A percentile compares a stretch with the other conserved stretches of the same genome.
These are phyloP conservation scores for Prinsepia uniflora DNA, from an alignment of 306 rosid species.

Conservation along the genomic window DNA sequence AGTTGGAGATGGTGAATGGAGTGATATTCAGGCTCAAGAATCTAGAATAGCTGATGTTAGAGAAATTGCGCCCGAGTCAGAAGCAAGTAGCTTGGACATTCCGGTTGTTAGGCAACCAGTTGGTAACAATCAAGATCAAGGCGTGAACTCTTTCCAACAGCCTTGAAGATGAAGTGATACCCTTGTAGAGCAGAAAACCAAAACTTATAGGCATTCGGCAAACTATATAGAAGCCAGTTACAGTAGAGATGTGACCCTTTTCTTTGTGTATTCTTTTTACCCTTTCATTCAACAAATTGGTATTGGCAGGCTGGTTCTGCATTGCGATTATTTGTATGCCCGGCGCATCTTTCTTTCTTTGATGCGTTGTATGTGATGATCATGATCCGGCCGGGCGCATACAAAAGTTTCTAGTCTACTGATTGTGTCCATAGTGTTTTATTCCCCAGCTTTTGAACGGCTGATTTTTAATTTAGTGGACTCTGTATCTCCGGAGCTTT, in stretches of 20 bases:
- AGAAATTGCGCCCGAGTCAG: slow-evolving; percentile 71
- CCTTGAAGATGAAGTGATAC: slow-evolving; percentile 40
- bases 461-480: not conserved
- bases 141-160: slow-evolving; percentile 52
- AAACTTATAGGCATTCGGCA: slow-evolving; percentile 29
- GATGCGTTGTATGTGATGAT: not conserved
- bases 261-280: slow-evolving; percentile 31
- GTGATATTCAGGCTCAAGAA: slow-evolving; percentile 90
- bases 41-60: slow-evolving; percentile 89
- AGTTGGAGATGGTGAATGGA: slow-evolving; percentile 78
- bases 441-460: not conserved
- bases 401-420: not conserved
- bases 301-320: slow-evolving; percentile 2
- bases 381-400: slow-evolving; percentile 5
- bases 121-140: slow-evolving; percentile 66
- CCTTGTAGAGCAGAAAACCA: slow-evolving; percentile 21
- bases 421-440: not conserved
- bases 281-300: slow-evolving; percentile 26
- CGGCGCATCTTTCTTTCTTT: not conserved
- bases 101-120: slow-evolving; percentile 78
- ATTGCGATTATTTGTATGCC: not conserved
- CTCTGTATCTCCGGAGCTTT: not conserved
- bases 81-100: slow-evolving; percentile 86
- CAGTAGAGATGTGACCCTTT: slow-evolving; percentile 36
- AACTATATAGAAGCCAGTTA: slow-evolving; percentile 31